Conservation (phyloP, 108 stramenopile genomes). For the Seminavis robusta region DNA sequence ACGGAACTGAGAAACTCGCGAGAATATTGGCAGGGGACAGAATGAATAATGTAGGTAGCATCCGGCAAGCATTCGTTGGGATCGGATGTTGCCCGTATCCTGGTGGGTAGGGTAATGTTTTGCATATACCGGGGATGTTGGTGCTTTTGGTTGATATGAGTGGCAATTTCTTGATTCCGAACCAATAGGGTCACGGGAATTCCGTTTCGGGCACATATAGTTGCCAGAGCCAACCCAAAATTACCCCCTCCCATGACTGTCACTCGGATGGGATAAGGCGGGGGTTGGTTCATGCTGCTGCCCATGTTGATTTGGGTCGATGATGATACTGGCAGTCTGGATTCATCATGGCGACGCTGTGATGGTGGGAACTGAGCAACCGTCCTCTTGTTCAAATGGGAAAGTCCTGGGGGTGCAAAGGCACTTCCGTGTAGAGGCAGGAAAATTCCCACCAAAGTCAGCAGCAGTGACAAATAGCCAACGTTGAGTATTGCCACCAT, state of each 20-base stretch:
- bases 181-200: constrained; percentile 85
- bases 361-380: too few relatives aligned
- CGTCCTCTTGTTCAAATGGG: too few relatives aligned
- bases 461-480: too few relatives aligned
- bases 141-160: constrained; percentile 80
- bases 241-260: constrained; percentile 95
- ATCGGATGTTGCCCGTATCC: constrained; percentile 82
- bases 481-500: too few relatives aligned
- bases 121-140: constrained; percentile 87
- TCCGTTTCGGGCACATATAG: constrained; percentile 72
- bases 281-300: constrained; percentile 23
- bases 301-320: neutral
- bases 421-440: too few relatives aligned
- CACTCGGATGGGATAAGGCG: constrained; percentile 71
- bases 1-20: constrained; percentile 71
- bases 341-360: too few relatives aligned
- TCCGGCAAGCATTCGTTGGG: constrained; percentile 71
- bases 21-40: constrained; percentile 92
- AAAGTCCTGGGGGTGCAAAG: too few relatives aligned
- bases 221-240: constrained; percentile 91
- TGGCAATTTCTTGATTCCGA: constrained; percentile 70
- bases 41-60: constrained; percentile 94
- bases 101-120: constrained; percentile 62
- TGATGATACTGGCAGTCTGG: too few relatives aligned
- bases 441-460: too few relatives aligned